Base-by-base conservation (phyloP, 208 protist genomes). In the Tritrichomonas musculus region DNA sequence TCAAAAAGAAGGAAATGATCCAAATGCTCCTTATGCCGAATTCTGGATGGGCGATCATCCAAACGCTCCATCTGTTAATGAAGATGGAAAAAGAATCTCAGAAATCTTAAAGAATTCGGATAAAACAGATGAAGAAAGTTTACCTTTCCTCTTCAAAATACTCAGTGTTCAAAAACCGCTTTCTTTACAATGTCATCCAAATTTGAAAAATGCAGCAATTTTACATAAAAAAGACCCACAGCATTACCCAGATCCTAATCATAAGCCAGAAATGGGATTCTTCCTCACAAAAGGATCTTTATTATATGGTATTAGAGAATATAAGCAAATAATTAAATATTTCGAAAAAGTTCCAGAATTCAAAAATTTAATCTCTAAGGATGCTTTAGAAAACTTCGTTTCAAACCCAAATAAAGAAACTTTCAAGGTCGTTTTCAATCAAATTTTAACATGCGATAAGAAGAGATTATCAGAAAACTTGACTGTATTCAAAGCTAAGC, bases 1-100 rank as follows among this genome's bases (percentile, higher is more conserved):
- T 80, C 66, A 93, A 69, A 30, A 30, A 14, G 25, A 41, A 60
- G 20, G 14, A 20, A 27, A 96, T 47, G 39, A 94, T 39, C 77
- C 44, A 9, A 17, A 33, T 22, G 47, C 93, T 64, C 95, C 95
- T 33, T 97, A 96, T 72, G 97, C 98, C 30, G 98, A 99, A 95
- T 94, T 99, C 72, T 99, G 98, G 98, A 98, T 99, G 82, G 98
- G 98, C 33, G 98, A 98, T 47, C 98, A 99, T 94, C 95, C 96
- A 0, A 97, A 94, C 69, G 97, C 96, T 66, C 98, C 98, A 5
- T 97, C 97, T 25, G 27, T n/a, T 30, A 69, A 30, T 13, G 20
- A 66, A 49, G 41, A 92, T 8, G 88, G 88, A n/a, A 92, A 92
- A 73, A 64, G 41, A 84, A 53, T 27, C 36, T 72, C 9, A 39